Percentiles rank a stretch among this genome's conserved stretches.
These are phyloP conservation scores for Saccharomycopsis vini DNA, from an alignment of 805 yeast genomes.

Conservation along the genomic window DNA sequence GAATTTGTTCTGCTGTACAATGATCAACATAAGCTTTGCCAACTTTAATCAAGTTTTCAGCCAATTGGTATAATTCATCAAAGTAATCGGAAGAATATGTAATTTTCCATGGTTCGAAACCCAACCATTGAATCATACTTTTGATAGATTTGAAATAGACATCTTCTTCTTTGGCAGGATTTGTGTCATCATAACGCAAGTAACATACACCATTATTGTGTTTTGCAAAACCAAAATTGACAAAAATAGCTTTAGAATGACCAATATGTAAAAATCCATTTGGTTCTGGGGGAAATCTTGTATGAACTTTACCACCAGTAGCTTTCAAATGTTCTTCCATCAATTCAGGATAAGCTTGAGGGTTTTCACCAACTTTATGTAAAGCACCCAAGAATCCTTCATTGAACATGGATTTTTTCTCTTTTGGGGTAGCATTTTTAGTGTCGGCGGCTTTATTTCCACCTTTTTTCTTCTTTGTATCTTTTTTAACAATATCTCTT, in stretches of 20 bases:
- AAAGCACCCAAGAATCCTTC: constrained; percentile 95
- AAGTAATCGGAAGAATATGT: constrained; percentile 96
- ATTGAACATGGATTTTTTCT: constrained; percentile 68
- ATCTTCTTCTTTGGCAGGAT: constrained; percentile 98
- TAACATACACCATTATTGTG: constrained; percentile 81
- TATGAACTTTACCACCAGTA: constrained; percentile 76
- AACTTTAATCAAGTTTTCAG: constrained; percentile 64
- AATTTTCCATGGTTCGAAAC: constrained; percentile 86
- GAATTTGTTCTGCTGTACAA: constrained; percentile 86
- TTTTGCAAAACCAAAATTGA: constrained; percentile 94
- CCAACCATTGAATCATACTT: constrained; percentile 87
- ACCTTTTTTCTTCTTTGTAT: constrained; percentile 46
- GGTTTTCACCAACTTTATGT: constrained; percentile 92
- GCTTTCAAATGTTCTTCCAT: constrained; percentile 71
- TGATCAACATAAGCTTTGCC: constrained; percentile 88
- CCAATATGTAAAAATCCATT: constrained; percentile 97
- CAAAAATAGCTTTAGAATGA: constrained; percentile 95
- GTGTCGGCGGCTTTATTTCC: constrained; percentile 22
- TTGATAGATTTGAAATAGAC: constrained; percentile 76
- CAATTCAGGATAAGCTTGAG: constrained; percentile 80
- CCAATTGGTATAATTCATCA: constrained; percentile 78
- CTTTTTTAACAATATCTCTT: constrained; percentile 74
- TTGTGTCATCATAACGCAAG: constrained; percentile 92
- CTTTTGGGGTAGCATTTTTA: constrained; percentile 18
- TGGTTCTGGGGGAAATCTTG: constrained; percentile 98